These are phyloP conservation scores for Mycothermus thermophilus DNA, from an alignment of 495 filamentous ascomycete genomes.

Conservation along the genomic window DNA sequence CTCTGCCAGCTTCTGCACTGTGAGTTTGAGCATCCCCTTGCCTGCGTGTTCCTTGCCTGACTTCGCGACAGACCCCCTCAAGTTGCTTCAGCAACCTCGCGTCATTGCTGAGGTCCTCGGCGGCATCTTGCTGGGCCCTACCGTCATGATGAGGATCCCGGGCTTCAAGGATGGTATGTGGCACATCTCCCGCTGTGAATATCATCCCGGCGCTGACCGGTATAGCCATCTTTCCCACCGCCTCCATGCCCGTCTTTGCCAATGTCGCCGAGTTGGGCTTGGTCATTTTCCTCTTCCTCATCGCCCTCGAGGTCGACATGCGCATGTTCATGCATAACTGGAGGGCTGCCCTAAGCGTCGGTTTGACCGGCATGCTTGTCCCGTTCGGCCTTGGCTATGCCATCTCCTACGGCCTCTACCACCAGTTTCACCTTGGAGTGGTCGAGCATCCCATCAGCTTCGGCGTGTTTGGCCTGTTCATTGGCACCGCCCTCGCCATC, in stretches of 20 bases:
- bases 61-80: conserved; percentile 44
- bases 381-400: conserved; percentile 58
- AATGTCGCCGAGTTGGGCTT: conserved; percentile 84
- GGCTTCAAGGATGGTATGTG: conserved; percentile 57
- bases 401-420: conserved; percentile 76
- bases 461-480: conserved; percentile 78
- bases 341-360: conserved; percentile 70
- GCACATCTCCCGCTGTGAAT: conserved; percentile 41
- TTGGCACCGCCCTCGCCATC: conserved; percentile 89
- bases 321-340: conserved; percentile 77
- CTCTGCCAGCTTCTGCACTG: conserved; percentile 64
- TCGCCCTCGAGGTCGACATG: conserved; percentile 85
- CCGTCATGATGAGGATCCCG: conserved; percentile 71
- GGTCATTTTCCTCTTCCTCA: conserved; percentile 81
- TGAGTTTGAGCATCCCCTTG: conserved; percentile 2
- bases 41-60: background rate
- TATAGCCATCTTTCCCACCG: conserved; percentile 58
- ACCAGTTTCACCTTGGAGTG: conserved; percentile 58
- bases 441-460: conserved; percentile 44
- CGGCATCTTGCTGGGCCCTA: conserved; percentile 80
- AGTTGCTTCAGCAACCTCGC: conserved; percentile 73
- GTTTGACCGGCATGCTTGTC: conserved; percentile 71
- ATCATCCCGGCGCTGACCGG: conserved; percentile 8
- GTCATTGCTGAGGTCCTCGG: conserved; percentile 96
- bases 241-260: conserved; percentile 58